phyloP scores from a whole-genome alignment of 805 yeast genomes.

The Wickerhamiella cacticola region DNA sequence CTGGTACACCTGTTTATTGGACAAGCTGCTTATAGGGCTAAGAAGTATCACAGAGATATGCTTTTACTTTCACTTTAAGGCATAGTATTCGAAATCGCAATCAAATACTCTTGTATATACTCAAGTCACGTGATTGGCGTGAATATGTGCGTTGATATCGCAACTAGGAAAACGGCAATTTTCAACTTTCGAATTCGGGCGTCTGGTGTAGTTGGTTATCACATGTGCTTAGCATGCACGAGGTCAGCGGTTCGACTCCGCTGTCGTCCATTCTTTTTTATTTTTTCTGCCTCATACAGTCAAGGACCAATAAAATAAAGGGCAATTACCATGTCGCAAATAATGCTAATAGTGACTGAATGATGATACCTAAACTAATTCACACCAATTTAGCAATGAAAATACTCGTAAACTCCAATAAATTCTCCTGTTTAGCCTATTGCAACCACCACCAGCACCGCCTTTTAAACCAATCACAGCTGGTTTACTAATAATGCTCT shows the following conservation, averaged over 20 bases:
- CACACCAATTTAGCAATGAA: too few relatives aligned
- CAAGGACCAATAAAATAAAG: background rate
- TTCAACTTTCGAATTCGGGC: background rate
- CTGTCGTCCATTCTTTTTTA: slow-evolving; percentile 8
- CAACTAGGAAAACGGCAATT: background rate
- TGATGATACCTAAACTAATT: too few relatives aligned
- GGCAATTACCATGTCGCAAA: too few relatives aligned
- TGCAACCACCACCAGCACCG: background rate
- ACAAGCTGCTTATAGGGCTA: too few relatives aligned
- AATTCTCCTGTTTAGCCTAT: too few relatives aligned
- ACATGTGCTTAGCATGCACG: slow-evolving; percentile 13
- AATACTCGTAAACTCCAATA: too few relatives aligned
- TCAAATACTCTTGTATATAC: too few relatives aligned
- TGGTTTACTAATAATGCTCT: background rate
- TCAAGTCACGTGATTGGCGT: background rate
- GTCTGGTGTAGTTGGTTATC: slow-evolving; percentile 12
- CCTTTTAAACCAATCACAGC: background rate
- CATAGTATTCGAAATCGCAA: too few relatives aligned
- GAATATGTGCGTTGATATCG: background rate
- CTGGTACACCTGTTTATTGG: too few relatives aligned
- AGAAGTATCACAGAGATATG: too few relatives aligned
- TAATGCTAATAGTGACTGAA: too few relatives aligned
- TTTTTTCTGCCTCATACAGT: background rate
- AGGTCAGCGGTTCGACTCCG: slow-evolving; percentile 13
- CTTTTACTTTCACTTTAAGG: too few relatives aligned